A percentile compares a stretch with the other conserved stretches of the same genome.
Conservation (phyloP, 768 basidiomycete genomes). For the Termitomyces sp. region DNA sequence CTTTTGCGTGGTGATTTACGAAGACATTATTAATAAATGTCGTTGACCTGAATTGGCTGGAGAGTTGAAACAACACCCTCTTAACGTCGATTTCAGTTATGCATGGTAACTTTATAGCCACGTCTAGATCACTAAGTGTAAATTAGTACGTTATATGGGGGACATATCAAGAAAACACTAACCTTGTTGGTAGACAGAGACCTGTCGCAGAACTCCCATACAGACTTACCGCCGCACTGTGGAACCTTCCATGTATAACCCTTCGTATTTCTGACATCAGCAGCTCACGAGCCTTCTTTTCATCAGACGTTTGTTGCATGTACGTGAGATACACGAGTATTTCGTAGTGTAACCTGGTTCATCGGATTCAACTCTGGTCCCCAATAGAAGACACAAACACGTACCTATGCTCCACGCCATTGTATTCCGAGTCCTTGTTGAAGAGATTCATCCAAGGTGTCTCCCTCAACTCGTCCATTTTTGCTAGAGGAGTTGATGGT, state of each 20-base stretch:
- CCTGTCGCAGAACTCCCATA: slow-evolving; percentile 63
- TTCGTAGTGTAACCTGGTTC: slow-evolving; percentile 55
- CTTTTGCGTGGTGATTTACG: slow-evolving; percentile 29
- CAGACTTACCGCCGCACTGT: slow-evolving; percentile 40
- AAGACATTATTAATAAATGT: slow-evolving; percentile 34
- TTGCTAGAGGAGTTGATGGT: background rate
- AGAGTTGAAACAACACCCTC: slow-evolving; percentile 42
- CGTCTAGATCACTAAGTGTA: slow-evolving; percentile 30
- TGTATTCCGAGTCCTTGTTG: slow-evolving; percentile 9
- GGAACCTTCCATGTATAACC: slow-evolving; percentile 40
- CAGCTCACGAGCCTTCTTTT: slow-evolving; percentile 39
- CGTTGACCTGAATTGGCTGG: slow-evolving; percentile 36
- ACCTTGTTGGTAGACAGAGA: slow-evolving; percentile 61
- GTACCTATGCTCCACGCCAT: slow-evolving; percentile 25
- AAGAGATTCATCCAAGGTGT: slow-evolving; percentile 17
- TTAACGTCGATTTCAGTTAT: slow-evolving; percentile 30
- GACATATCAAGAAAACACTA: slow-evolving; percentile 15
- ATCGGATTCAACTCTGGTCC: background rate
- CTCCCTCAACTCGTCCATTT: slow-evolving; percentile 2
- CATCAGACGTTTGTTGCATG: slow-evolving; percentile 47
- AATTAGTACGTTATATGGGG: background rate
- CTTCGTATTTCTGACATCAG: slow-evolving; percentile 43
- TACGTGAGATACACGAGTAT: slow-evolving; percentile 53
- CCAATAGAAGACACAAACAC: background rate
- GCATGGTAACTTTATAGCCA: slow-evolving; percentile 22